Evolutionary conservation across 148 eudicot species (phyloP), one percentile per base, ranked within the genome.

Genomic region (Rheum nobile): DNA sequence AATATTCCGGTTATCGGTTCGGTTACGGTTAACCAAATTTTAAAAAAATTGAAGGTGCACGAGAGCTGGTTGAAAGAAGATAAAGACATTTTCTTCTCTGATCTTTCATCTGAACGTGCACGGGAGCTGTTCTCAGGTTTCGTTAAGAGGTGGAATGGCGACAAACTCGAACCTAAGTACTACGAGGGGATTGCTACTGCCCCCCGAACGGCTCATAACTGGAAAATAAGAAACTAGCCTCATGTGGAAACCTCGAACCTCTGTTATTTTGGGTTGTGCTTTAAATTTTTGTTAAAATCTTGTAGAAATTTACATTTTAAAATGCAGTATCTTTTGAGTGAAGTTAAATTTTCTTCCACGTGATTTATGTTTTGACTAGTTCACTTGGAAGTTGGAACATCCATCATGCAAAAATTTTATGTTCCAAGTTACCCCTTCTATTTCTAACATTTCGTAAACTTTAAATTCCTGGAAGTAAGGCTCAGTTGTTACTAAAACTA

Each of bases 41-140:
- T n/a, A n/a, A n/a, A n/a, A n/a, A n/a, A n/a, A n/a, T n/a, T n/a
- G n/a, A n/a, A n/a, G n/a, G n/a, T n/a, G n/a, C n/a, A n/a, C n/a
- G n/a, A n/a, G n/a, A n/a, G n/a, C 24, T 95, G 99, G 99, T 84
- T 95, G 77, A 92, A 84, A 75, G 96, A 92, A 67, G 86, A 90
- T 84, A 95, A 77, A 78, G 63, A 82, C 1, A 71, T 80, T 52
- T 95, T 90, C 80, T 95, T 95, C 79, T 92, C 96, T 43, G 97
- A 95, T 77, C 97, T 95, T 70, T 84, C 94, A 50, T 83, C 99
- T 0, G 92, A 87, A 16, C 65, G 91, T 37, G 85, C 99, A 37
- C 89, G 88, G 21, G 80, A 85, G 29, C 72, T 88, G 72, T 95
- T 95, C 79, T 78, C 86, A 1, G 81, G 85, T 43, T 95, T 95